phyloP scores from a whole-genome alignment of 1,284 basidiomycete genomes.

The Malassezia dermatis region DNA sequence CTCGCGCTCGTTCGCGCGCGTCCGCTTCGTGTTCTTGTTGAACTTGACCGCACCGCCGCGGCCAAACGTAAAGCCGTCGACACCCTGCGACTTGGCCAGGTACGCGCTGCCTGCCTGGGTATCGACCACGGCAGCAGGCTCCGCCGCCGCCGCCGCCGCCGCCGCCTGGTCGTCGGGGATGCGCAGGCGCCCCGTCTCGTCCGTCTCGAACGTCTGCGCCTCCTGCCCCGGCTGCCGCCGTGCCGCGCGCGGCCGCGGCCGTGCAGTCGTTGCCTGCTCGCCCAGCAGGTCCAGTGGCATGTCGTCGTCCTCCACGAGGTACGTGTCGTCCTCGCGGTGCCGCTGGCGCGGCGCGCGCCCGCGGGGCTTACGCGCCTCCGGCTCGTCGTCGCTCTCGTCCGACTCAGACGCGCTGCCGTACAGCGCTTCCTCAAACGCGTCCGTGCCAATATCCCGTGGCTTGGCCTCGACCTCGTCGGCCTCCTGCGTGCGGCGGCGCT shows the following conservation, averaged over 20 bases:
- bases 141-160: slow-evolving; percentile 37
- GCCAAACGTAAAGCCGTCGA: slow-evolving; percentile 71
- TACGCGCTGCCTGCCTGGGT: slow-evolving; percentile 57
- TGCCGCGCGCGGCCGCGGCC: slow-evolving; percentile 18
- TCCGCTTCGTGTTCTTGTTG: slow-evolving; percentile 65
- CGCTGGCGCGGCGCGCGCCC: background rate
- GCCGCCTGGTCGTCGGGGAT: slow-evolving; percentile 55
- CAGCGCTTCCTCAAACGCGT: slow-evolving; percentile 45
- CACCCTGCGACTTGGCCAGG: slow-evolving; percentile 65
- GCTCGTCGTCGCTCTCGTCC: slow-evolving; percentile 22
- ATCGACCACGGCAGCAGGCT: slow-evolving; percentile 59
- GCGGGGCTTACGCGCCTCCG: background rate
- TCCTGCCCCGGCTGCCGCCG: slow-evolving; percentile 62
- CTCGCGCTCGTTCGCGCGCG: slow-evolving; percentile 32
- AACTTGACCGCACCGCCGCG: slow-evolving; percentile 78
- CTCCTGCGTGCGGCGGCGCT: slow-evolving; percentile 51
- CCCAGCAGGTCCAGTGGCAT: slow-evolving; percentile 91
- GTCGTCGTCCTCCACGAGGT: slow-evolving; percentile 75
- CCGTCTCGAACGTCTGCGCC: slow-evolving; percentile 73
- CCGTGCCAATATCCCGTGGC: slow-evolving; percentile 5
- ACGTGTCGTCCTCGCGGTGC: slow-evolving; percentile 49
- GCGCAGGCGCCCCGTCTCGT: slow-evolving; percentile 80
- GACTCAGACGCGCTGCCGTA: slow-evolving; percentile 40
- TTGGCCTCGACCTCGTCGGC: slow-evolving; percentile 14
- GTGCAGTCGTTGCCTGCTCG: slow-evolving; percentile 50